A percentile compares a stretch with the other conserved stretches of the same genome.
These are phyloP conservation scores for Arabidopsis lyrata DNA, from an alignment of 441 rosid species.

Conservation along the genomic window DNA sequence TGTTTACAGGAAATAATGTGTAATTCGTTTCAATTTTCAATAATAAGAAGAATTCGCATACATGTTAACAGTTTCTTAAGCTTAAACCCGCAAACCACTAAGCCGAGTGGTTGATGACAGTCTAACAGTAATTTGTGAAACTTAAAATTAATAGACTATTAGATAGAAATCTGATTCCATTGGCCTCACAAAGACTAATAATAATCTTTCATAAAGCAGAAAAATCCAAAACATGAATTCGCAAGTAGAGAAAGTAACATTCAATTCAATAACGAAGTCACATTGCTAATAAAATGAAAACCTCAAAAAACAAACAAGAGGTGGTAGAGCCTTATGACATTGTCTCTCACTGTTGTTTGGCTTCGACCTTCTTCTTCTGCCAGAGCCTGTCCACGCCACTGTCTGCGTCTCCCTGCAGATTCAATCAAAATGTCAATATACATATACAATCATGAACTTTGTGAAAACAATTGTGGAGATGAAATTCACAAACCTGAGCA, in stretches of 20 bases:
- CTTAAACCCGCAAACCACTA: too few relatives aligned
- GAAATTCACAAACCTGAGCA: constrained; percentile 64
- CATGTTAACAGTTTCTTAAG: neutral
- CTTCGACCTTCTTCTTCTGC: constrained; percentile 83
- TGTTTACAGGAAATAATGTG: neutral
- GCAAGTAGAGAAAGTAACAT: neutral
- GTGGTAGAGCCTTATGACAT: neutral
- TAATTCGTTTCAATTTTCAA: neutral
- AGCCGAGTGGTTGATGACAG: neutral
- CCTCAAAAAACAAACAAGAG: constrained; percentile 7
- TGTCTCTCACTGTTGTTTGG: constrained; percentile 47
- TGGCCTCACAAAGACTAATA: neutral
- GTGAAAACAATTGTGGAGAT: neutral
- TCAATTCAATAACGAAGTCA: neutral
- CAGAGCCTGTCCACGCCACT: constrained; percentile 89
- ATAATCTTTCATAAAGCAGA: constrained; percentile 22
- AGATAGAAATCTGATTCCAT: neutral
- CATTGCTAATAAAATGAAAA: neutral
- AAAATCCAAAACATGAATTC: neutral
- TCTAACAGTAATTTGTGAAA: too few relatives aligned
- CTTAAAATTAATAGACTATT: too few relatives aligned
- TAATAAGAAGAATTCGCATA: neutral
- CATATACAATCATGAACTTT: neutral
- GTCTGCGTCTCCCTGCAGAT: constrained; percentile 85
- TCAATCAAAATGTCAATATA: neutral